Evolutionary conservation across 2,329 filamentous ascomycete genomes (phyloP), one percentile per base, ranked within the genome.

Genomic region (Sphaerulina vaccinii): DNA sequence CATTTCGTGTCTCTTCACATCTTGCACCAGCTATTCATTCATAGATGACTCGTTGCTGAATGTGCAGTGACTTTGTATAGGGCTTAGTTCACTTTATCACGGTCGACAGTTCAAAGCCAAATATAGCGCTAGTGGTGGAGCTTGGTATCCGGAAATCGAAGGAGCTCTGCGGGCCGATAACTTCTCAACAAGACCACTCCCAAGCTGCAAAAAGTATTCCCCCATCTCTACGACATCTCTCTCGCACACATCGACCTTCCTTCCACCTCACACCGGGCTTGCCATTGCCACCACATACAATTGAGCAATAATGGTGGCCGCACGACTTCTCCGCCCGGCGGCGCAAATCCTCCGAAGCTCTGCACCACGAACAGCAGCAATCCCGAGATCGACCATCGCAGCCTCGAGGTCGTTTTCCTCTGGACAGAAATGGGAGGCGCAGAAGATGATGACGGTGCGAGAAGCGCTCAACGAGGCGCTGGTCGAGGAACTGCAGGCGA

Each of bases 381-480:
- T 74, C 49, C 68, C 77, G 65, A 78, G 80, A 70, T 75, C 75
- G 65, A 74, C 75, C 69, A 77, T 78, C 64, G 70, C 75, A 44
- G 71, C 74, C 54, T 61, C 66, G 61, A 71, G 82, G 66, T 73
- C 73, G 62, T 85, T 84, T 74, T 82, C 82, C 33, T 77, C 78
- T 10, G 86, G 86, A 60, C 76, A 79, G 67, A 23, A 39, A 49
- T 41, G 36, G 35, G 18, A 37, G 45, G 45, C 45, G 36, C 45
- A 32, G 36, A 96, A 96, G 81, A 89, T 96, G 71, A 90, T 96
- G 77, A 96, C 93, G 38, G 93, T 99, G 68, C 85, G 93, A 78
- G 93, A 99, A 71, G 93, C 93, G 55, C 80, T 99, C 70, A 99
- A 99, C 73, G 92, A 99, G 80, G 93, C 93, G 55, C 85, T 99